phyloP scores from a whole-genome alignment of 2,329 filamentous ascomycete genomes.

The Apiospora pterosperma region DNA sequence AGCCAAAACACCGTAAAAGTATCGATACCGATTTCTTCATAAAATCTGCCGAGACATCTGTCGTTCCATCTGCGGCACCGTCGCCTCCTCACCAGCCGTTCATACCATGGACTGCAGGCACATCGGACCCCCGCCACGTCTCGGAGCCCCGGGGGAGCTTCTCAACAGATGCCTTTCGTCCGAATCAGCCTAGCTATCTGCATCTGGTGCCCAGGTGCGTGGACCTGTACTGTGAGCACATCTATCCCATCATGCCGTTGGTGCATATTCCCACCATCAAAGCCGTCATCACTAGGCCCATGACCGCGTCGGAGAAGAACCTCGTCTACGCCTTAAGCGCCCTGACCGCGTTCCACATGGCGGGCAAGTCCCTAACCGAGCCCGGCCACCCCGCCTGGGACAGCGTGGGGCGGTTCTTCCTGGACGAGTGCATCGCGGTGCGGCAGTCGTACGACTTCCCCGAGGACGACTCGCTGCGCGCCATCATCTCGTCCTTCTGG shows the following conservation, averaged over 20 bases:
- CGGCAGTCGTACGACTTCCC: conserved; percentile 56
- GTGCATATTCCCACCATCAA: conserved; percentile 54
- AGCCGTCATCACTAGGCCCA: conserved; percentile 41
- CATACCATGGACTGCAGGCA: conserved; percentile 26
- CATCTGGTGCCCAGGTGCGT: conserved; percentile 51
- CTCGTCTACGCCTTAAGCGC: conserved; percentile 56
- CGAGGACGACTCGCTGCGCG: conserved; percentile 50
- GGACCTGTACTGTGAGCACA: conserved; percentile 58
- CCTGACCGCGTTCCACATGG: conserved; percentile 49
- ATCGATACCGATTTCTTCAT: conserved; percentile 7
- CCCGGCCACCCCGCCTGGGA: conserved; percentile 41
- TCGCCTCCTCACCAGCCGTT: conserved; percentile 22
- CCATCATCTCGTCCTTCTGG: conserved; percentile 61
- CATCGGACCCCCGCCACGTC: conserved; percentile 25
- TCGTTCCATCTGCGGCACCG: conserved; percentile 8
- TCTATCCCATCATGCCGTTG: conserved; percentile 63
- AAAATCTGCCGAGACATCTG: conserved; percentile 6
- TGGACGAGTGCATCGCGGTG: conserved; percentile 55
- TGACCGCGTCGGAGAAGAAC: conserved; percentile 37
- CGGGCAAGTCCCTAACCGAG: conserved; percentile 37
- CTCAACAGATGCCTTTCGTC: conserved; percentile 42
- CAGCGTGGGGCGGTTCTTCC: conserved; percentile 49
- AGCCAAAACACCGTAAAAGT: not conserved
- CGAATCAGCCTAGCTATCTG: conserved; percentile 36
- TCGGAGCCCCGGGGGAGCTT: conserved; percentile 34